Conservation (phyloP, 208 protist genomes). For the Angomonas deanei region DNA sequence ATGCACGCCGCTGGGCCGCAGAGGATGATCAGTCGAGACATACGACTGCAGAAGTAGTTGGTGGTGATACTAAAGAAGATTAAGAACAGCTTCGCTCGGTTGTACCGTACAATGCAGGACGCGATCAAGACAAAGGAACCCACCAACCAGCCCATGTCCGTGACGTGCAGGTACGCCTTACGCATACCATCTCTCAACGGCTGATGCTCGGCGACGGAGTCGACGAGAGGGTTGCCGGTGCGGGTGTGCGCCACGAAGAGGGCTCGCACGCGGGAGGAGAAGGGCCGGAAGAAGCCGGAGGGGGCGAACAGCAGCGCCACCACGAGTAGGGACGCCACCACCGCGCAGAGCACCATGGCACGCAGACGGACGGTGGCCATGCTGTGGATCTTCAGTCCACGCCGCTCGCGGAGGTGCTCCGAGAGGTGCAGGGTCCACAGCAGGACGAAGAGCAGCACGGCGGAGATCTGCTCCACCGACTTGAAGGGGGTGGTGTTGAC, state of each 20-base stretch:
- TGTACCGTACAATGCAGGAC: not conserved
- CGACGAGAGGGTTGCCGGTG: slow-evolving; percentile 75
- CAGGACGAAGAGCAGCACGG: slow-evolving; percentile 82
- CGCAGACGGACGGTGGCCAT: slow-evolving; percentile 21
- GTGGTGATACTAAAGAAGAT: slow-evolving; percentile 28
- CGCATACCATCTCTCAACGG: slow-evolving; percentile 6
- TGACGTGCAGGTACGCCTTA: slow-evolving; percentile 18
- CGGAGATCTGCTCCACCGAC: slow-evolving; percentile 92
- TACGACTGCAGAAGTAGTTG: slow-evolving; percentile 54
- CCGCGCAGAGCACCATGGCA: slow-evolving; percentile 20
- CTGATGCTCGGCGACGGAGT: slow-evolving; percentile 78
- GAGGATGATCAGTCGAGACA: slow-evolving; percentile 68
- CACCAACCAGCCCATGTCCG: slow-evolving; percentile 14
- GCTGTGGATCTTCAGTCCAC: slow-evolving; percentile 16
- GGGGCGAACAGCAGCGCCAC: slow-evolving; percentile 25
- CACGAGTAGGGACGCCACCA: slow-evolving; percentile 14
- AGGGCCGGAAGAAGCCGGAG: slow-evolving; percentile 40
- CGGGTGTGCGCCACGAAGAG: slow-evolving; percentile 68
- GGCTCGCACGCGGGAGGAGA: slow-evolving; percentile 54
- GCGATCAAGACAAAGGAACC: slow-evolving; percentile 9
- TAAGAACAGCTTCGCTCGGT: slow-evolving; percentile 25
- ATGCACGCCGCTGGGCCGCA: slow-evolving; percentile 27
- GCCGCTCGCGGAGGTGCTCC: slow-evolving; percentile 19
- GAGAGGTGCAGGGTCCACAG: slow-evolving; percentile 27
- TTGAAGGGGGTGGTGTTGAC: slow-evolving; percentile 93